Conservation (phyloP, 768 basidiomycete genomes). For the Tulasnella sp. region DNA sequence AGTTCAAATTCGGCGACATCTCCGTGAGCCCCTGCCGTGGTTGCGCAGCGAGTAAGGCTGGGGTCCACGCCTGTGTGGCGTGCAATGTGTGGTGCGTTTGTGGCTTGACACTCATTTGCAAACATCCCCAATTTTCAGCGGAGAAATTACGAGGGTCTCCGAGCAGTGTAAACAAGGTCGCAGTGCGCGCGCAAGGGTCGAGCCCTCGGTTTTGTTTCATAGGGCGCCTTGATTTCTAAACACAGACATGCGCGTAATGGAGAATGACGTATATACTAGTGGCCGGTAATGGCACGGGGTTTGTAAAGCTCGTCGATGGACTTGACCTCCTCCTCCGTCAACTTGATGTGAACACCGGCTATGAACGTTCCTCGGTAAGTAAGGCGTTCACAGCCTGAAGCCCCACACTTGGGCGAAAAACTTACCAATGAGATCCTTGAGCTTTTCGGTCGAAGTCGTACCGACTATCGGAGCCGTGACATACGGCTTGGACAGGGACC, state of each 20-base stretch:
- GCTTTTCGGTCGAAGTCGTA: slow-evolving; percentile 55
- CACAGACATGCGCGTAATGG: neutral
- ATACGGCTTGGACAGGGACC: slow-evolving; percentile 43
- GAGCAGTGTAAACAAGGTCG: neutral
- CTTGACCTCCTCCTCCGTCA: slow-evolving; percentile 60
- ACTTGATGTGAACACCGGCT: slow-evolving; percentile 53
- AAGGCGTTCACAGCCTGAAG: neutral
- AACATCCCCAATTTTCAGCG: neutral
- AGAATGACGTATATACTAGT: slow-evolving; percentile 37
- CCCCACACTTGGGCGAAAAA: neutral
- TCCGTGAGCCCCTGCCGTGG: neutral
- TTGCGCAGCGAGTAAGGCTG: neutral
- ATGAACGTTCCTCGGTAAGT: neutral
- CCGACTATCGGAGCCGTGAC: slow-evolving; percentile 66
- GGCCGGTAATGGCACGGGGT: slow-evolving; percentile 53
- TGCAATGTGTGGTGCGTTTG: neutral
- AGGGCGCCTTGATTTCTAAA: neutral
- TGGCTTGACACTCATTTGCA: neutral
- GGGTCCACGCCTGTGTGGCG: neutral
- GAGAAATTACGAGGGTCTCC: neutral
- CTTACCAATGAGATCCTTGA: slow-evolving; percentile 57
- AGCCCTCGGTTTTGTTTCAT: neutral
- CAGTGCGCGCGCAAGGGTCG: neutral
- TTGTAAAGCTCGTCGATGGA: slow-evolving; percentile 60
- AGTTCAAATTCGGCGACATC: neutral